phyloP scores from a whole-genome alignment of 2,329 filamentous ascomycete species.

The Rhynchosporium agropyri region DNA sequence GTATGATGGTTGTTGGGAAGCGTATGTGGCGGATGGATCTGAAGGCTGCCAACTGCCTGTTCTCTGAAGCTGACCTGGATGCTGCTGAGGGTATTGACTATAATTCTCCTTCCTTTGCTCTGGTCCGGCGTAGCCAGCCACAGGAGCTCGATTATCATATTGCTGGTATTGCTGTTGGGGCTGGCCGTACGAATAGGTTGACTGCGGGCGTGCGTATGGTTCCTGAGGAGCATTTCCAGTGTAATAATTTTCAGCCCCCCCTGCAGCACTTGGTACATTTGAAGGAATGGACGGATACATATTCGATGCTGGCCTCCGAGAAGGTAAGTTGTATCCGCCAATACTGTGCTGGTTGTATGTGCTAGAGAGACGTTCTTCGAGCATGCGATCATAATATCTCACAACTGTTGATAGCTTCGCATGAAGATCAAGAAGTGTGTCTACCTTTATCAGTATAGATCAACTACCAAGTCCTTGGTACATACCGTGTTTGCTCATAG shows the following conservation, averaged over 20 bases:
- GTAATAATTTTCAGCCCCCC: slow-evolving; percentile 79
- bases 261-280: slow-evolving; percentile 50
- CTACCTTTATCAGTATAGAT: slow-evolving; percentile 52
- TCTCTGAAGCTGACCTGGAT: slow-evolving; percentile 51
- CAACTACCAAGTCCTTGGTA: background rate
- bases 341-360: slow-evolving; percentile 84
- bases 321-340: slow-evolving; percentile 62
- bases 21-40: slow-evolving; percentile 31
- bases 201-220: slow-evolving; percentile 54
- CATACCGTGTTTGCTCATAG: slow-evolving; percentile 98
- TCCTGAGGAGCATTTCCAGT: slow-evolving; percentile 61
- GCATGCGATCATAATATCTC: slow-evolving; percentile 96
- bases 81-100: slow-evolving; percentile 42
- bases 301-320: slow-evolving; percentile 53
- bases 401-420: slow-evolving; percentile 95
- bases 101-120: slow-evolving; percentile 35
- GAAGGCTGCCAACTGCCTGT: slow-evolving; percentile 54
- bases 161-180: slow-evolving; percentile 50
- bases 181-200: slow-evolving; percentile 53
- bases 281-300: slow-evolving; percentile 73
- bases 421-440: slow-evolving; percentile 90
- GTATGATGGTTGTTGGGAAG: slow-evolving; percentile 34
- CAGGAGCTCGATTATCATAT: slow-evolving; percentile 35
- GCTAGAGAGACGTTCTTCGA: slow-evolving; percentile 91
- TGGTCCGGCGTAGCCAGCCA: slow-evolving; percentile 31